A percentile compares a stretch with the other conserved stretches of the same genome.
These are phyloP conservation scores for Massarina eburnea DNA, from an alignment of 2,329 filamentous ascomycete genomes.

Conservation along the genomic window DNA sequence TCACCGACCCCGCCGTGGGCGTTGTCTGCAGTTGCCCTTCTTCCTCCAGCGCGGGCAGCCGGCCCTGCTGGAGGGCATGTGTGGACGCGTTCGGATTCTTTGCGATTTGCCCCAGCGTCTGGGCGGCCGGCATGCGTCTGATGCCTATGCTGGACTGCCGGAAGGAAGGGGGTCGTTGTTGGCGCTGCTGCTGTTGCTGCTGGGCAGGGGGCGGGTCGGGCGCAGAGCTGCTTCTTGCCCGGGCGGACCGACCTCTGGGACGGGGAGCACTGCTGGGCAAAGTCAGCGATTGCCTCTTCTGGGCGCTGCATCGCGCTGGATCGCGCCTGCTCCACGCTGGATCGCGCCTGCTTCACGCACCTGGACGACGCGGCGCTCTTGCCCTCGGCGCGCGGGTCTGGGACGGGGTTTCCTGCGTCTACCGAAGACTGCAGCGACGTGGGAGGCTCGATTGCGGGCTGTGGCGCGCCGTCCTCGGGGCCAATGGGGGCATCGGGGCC, in stretches of 20 bases:
- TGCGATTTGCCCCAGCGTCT: constrained; percentile 23
- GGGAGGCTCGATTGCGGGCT: constrained; percentile 31
- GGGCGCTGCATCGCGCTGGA: not conserved
- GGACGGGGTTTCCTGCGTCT: constrained; percentile 35
- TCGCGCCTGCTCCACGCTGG: not conserved
- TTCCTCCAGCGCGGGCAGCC: constrained; percentile 33
- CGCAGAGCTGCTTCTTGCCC: constrained; percentile 32
- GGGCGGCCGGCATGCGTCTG: constrained; percentile 33
- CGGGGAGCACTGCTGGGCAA: constrained; percentile 1
- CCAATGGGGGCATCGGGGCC: constrained; percentile 37
- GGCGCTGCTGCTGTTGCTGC: constrained; percentile 20
- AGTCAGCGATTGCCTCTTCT: constrained; percentile 20
- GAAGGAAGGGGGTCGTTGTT: constrained; percentile 20
- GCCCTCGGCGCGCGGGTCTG: constrained; percentile 24
- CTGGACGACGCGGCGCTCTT: constrained; percentile 20
- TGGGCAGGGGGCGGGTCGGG: constrained; percentile 19
- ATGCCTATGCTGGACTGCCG: constrained; percentile 42
- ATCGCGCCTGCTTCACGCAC: constrained; percentile 17
- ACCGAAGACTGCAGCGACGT: constrained; percentile 40
- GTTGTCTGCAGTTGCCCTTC: constrained; percentile 24
- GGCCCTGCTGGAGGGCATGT: constrained; percentile 20
- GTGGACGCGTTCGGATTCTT: constrained; percentile 22
- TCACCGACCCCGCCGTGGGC: constrained; percentile 16
- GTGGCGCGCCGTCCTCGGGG: constrained; percentile 15
- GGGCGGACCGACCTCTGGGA: constrained; percentile 9